Evolutionary conservation across 345 rosid species (phyloP), one percentile per base, ranked within the genome.

Genomic region (Toxicodendron radicans): DNA sequence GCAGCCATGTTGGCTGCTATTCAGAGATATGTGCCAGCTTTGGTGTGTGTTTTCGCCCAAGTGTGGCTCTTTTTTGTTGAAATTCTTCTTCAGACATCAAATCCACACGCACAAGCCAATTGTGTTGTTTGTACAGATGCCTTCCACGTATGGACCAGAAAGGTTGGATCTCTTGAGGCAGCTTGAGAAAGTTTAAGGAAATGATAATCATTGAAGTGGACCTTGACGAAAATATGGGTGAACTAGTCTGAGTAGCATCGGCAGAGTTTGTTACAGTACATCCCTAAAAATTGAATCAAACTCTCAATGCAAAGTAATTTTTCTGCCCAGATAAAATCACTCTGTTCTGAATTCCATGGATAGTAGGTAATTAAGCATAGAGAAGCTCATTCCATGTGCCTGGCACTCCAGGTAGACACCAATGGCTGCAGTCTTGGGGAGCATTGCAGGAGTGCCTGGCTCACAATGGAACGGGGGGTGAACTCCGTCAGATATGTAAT

Each of bases 1-100:
- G 98, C 99, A 14, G 98, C 99, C 45, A 93, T 95, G 80, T 77
- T 95, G 85, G 98, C 99, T 71, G 97, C 95, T 33, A 95, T 93
- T 71, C 99, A 93, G 84, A 87, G 93, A 90, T 90, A 95, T 74
- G 90, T 87, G 0, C 97, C 99, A 17, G 79, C 91, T 76, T 79
- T 93, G 97, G 97, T 95, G 58, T 69, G 73, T 78, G 63, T 79
- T 81, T 74, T 68, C 27, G 23, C 62, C 30, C 68, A 53, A 63
- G 54, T 66, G 56, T 6, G 38, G 57, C 59, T 6, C 7, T 5
- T 38, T 60, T 66, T 73, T 35, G 61, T 73, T 43, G 46, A 58
- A 52, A 17, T 7, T 13, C 41, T n/a, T 56, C 18, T 76, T 58
- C 32, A 9, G 52, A 38, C 35, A 24, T 54, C 18, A 65, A 58